Evolutionary conservation across 1,284 basidiomycete species (phyloP).

Genomic region (Vanrija humicola): DNA sequence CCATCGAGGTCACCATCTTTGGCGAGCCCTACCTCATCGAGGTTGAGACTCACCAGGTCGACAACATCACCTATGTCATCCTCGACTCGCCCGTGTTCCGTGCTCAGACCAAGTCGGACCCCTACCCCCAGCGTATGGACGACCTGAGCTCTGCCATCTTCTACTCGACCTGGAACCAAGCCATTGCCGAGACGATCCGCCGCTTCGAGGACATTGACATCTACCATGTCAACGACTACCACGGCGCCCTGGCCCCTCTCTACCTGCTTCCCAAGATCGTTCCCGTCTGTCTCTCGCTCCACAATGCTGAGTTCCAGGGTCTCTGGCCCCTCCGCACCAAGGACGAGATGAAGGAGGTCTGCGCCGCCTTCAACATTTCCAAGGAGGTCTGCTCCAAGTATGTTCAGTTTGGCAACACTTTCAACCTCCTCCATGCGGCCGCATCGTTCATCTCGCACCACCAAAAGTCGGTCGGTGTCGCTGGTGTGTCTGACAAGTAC

Average conservation of each 20-base stretch:
- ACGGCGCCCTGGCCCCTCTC: slow-evolving; percentile 81
- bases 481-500: slow-evolving; percentile 90
- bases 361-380: slow-evolving; percentile 91
- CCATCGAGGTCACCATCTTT: slow-evolving; percentile 91
- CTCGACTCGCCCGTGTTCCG: slow-evolving; percentile 92
- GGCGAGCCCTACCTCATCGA: slow-evolving; percentile 91
- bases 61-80: slow-evolving; percentile 90
- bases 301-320: slow-evolving; percentile 95
- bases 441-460: slow-evolving; percentile 86
- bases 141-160: slow-evolving; percentile 91
- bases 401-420: slow-evolving; percentile 93
- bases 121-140: slow-evolving; percentile 92
- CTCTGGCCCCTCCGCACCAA: slow-evolving; percentile 90
- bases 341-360: slow-evolving; percentile 96
- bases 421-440: slow-evolving; percentile 86
- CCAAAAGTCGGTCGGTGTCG: slow-evolving; percentile 86
- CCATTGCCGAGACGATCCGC: slow-evolving; percentile 81
- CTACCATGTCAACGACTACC: slow-evolving; percentile 66
- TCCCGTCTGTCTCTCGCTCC: slow-evolving; percentile 83
- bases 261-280: slow-evolving; percentile 85
- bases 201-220: slow-evolving; percentile 80
- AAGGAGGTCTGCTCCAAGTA: slow-evolving; percentile 92
- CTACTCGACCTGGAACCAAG: slow-evolving; percentile 96
- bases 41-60: slow-evolving; percentile 82
- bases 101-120: slow-evolving; percentile 87